phyloP scores from a whole-genome alignment of 148 eudicot species.

The Rheum nobile region DNA sequence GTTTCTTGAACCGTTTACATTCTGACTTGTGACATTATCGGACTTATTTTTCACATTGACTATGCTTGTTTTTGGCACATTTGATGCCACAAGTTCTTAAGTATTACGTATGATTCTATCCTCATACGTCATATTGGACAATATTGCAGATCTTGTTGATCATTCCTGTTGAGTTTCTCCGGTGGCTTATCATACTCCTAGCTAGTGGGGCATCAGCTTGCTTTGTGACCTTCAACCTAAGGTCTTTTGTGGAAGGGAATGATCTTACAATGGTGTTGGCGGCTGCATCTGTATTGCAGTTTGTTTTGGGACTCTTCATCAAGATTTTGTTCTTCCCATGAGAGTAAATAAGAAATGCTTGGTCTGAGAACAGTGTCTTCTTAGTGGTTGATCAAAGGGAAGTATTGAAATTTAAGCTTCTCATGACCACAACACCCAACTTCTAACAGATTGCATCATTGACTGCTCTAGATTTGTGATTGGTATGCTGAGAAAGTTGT shows the following conservation, averaged over 20 bases:
- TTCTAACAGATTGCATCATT: not conserved
- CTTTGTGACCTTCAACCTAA: constrained; percentile 71
- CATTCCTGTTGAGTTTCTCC: constrained; percentile 72
- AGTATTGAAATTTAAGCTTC: no score
- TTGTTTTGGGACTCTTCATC: constrained; percentile 72
- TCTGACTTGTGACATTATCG: no score
- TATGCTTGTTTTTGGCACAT: not conserved
- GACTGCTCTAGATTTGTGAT: no score
- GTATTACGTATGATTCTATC: not conserved
- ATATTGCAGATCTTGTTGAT: constrained; percentile 59
- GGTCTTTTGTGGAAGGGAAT: constrained; percentile 38
- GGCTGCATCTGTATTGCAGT: constrained; percentile 75
- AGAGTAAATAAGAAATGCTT: not conserved
- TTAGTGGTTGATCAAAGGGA: no score
- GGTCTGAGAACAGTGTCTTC: no score
- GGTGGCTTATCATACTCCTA: constrained; percentile 61
- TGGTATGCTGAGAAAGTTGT: no score
- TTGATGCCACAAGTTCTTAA: not conserved
- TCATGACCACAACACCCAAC: not conserved
- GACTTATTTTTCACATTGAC: no score
- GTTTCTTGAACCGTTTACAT: not conserved
- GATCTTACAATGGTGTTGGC: constrained; percentile 45
- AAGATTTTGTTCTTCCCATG: constrained; percentile 75
- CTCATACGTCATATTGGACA: not conserved
- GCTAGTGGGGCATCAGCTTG: constrained; percentile 65